Evolutionary conservation across 2,329 filamentous ascomycete genomes (phyloP), one percentile per base, ranked within the genome.

Genomic region (Aspergillus alliaceus): DNA sequence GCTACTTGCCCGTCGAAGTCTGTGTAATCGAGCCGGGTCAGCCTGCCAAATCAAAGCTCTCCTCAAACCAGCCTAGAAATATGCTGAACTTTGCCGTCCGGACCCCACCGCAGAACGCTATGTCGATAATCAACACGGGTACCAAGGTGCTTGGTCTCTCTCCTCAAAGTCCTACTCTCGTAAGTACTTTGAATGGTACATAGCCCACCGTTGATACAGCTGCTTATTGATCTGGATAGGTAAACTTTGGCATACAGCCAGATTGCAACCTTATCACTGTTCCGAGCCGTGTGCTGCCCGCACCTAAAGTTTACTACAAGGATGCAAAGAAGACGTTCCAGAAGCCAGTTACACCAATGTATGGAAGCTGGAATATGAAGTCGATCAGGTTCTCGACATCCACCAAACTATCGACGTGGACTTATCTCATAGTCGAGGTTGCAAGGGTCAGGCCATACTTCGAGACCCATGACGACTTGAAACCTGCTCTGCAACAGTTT

Each of bases 61-160:
- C 71, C 0, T 77, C 81, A 0, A 72, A 79, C 0, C 88, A 93
- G 67, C 90, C 88, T 0, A 79, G 82, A 0, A 66, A 76, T 0
- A 93, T 95, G 90, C 85, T 93, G 46, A 75, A 75, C 0, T 90
- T 91, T 68, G 88, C 91, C 1, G 90, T 88, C 55, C 83, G 88
- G 4, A 76, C 76, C 0, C 90, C 90, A 0, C 80, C 80, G 1
- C 76, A 81, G 6, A 96, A 93, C 62, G 89, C 87, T 0, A 68
- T 79, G 1, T 89, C 87, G 0, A 88, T 95, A 64, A 79, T 82
- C 1, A 80, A 71, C 0, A 79, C 81, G 8, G 88, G 84, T n/a
- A 62, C 65, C 2, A 56, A 76, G 18, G 75, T 85, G 5, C 78
- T 93, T 22, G 82, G 83, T 2, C 78, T 91, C 2, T 70, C 68